A percentile compares a stretch with the other conserved stretches of the same genome.
Evolutionary conservation across 345 rosid genomes (phyloP).

Genomic region (Triadica sebifera): DNA sequence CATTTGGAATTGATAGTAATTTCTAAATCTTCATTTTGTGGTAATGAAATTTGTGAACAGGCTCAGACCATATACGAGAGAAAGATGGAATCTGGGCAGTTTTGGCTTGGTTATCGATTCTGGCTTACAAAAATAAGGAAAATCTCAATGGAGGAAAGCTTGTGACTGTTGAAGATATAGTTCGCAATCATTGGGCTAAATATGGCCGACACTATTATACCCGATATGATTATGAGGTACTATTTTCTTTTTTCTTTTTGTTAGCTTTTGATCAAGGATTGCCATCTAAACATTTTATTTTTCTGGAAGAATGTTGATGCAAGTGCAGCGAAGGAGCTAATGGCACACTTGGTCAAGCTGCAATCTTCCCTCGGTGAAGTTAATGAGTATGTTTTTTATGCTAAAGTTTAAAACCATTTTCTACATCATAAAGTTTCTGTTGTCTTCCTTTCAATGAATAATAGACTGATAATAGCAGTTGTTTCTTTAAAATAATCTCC

Average conservation of each 20-base stretch:
- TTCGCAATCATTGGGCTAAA: constrained; percentile 82
- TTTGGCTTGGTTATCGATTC: constrained; percentile 93
- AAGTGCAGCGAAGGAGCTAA: constrained; percentile 81
- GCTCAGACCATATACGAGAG: constrained; percentile 97
- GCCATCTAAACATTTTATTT: constrained; percentile 24
- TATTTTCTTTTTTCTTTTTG: background rate
- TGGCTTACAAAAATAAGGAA: constrained; percentile 83
- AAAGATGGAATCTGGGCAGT: constrained; percentile 99
- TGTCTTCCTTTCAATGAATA: background rate
- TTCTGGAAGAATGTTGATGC: constrained; percentile 86
- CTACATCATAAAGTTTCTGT: constrained; percentile 2
- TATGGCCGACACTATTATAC: constrained; percentile 98
- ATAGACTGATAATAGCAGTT: background rate
- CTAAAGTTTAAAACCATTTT: background rate
- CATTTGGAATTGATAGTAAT: background rate
- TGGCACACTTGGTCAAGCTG: constrained; percentile 78
- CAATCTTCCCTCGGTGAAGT: constrained; percentile 77
- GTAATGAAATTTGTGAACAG: constrained; percentile 38
- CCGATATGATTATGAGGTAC: constrained; percentile 95
- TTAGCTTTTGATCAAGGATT: constrained; percentile 9
- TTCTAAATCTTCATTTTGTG: constrained; percentile 8
- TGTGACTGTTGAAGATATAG: constrained; percentile 91
- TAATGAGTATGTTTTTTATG: constrained; percentile 57
- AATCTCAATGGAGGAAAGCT: constrained; percentile 62
- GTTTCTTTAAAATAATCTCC: background rate